Evolutionary conservation across 495 filamentous ascomycete genomes (phyloP).

Genomic region (Gamarada debralockiae): DNA sequence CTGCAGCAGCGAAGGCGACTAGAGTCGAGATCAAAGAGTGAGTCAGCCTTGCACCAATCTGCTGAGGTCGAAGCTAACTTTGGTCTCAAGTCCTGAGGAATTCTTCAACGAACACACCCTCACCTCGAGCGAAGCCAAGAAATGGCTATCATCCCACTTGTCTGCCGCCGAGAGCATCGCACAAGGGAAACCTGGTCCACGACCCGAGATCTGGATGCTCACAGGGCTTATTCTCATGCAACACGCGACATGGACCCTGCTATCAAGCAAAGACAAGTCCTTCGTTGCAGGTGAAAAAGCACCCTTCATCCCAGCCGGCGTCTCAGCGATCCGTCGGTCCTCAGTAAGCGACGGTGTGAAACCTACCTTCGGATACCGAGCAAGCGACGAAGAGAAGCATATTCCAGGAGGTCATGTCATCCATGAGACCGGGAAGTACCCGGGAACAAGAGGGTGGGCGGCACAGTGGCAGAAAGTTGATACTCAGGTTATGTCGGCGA

Average conservation of each 20-base stretch:
- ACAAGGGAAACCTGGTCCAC: background rate
- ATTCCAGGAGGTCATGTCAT: conserved; percentile 7
- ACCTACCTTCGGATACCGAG: conserved; percentile 12
- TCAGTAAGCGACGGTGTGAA: conserved; percentile 15
- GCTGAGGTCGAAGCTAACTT: background rate
- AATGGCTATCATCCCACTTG: conserved; percentile 19
- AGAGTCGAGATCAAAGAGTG: conserved; percentile 22
- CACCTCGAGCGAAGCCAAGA: conserved; percentile 8
- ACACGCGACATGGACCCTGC: conserved; percentile 20
- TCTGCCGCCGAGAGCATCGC: conserved; percentile 13
- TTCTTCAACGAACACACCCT: conserved; percentile 18
- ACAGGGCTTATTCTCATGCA: conserved; percentile 20
- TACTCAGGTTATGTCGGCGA: background rate
- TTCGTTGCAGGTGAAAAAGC: conserved; percentile 13
- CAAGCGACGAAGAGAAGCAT: conserved; percentile 1
- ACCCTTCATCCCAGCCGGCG: conserved; percentile 19
- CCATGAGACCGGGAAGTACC: conserved; percentile 23
- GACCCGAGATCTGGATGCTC: conserved; percentile 16
- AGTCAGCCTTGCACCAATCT: background rate
- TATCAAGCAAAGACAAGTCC: conserved; percentile 4
- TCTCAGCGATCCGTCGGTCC: conserved; percentile 13
- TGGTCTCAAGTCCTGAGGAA: conserved; percentile 2
- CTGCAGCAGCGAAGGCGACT: conserved; percentile 14
- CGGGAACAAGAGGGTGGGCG: conserved; percentile 21
- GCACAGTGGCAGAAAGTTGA: conserved; percentile 15